A percentile compares a stretch with the other conserved stretches of the same genome.
These are phyloP conservation scores for Skeletonema menzelii DNA, from an alignment of 108 stramenopile genomes.

Conservation along the genomic window DNA sequence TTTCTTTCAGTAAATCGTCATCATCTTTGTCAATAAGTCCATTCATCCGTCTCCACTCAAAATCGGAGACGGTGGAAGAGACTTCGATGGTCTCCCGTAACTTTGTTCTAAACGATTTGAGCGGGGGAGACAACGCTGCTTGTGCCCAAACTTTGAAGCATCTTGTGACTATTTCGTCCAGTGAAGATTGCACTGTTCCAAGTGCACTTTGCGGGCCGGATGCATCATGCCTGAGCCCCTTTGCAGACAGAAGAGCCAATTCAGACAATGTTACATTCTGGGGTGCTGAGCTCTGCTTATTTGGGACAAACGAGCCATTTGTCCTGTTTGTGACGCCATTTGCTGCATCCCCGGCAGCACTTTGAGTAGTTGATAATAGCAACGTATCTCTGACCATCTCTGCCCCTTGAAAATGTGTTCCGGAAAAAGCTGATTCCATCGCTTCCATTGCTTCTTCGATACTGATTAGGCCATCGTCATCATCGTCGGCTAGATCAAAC, in stretches of 20 bases:
- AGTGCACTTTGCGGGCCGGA: conserved; percentile 76
- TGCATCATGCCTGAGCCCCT: conserved; percentile 78
- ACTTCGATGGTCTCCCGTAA: conserved; percentile 47
- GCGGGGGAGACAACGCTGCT: conserved; percentile 46
- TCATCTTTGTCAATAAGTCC: conserved; percentile 40
- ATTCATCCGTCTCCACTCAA: conserved; percentile 67
- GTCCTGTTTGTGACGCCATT: conserved; percentile 7
- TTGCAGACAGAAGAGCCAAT: conserved; percentile 76
- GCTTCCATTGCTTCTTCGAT: conserved; percentile 91
- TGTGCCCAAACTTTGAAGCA: conserved; percentile 82
- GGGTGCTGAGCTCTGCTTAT: conserved; percentile 34
- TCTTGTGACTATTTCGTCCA: conserved; percentile 68
- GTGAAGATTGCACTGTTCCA: conserved; percentile 79
- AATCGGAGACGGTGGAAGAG: conserved; percentile 54
- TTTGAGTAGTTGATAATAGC: conserved; percentile 47
- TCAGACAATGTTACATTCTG: conserved; percentile 83
- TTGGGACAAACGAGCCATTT: conserved; percentile 10
- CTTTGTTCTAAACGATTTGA: conserved; percentile 34
- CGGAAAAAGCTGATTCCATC: conserved; percentile 86
- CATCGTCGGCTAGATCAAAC: conserved; percentile 87
- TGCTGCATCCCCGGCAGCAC: conserved; percentile 16
- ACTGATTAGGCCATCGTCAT: conserved; percentile 85
- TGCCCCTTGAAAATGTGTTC: conserved; percentile 84
- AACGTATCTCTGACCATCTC: conserved; percentile 88
- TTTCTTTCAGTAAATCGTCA: conserved; percentile 25